These are phyloP conservation scores for Cutaneotrichosporon cavernicola DNA, from an alignment of 1,284 basidiomycete genomes.

Conservation along the genomic window DNA sequence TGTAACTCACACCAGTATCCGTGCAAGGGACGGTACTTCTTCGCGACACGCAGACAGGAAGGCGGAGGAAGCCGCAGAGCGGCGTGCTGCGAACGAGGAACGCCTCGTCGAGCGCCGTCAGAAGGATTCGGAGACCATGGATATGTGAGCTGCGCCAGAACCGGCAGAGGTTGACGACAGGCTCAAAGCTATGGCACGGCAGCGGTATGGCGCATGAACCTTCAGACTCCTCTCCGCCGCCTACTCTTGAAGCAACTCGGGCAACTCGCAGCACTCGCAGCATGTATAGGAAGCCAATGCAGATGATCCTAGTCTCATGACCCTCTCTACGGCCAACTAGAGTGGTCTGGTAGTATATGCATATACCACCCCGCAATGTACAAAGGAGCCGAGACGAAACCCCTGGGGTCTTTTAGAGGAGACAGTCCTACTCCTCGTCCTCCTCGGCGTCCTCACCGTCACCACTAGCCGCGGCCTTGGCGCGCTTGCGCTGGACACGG, in stretches of 20 bases:
- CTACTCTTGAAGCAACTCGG: not conserved
- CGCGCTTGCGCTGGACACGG: constrained; percentile 99
- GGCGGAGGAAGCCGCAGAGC: constrained; percentile 35
- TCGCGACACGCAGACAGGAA: constrained; percentile 41
- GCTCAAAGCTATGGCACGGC: constrained; percentile 46
- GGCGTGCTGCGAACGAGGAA: constrained; percentile 42
- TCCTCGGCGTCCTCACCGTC: constrained; percentile 85
- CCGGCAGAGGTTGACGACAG: constrained; percentile 19
- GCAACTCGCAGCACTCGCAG: not conserved
- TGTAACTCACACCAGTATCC: constrained; percentile 28
- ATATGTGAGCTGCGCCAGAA: constrained; percentile 40
- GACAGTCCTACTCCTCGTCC: constrained; percentile 60
- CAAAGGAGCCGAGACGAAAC: constrained; percentile 23
- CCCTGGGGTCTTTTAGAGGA: constrained; percentile 8
- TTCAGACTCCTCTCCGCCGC: not conserved
- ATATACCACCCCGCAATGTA: constrained; percentile 31
- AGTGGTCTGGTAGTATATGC: constrained; percentile 27
- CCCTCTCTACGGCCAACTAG: constrained; percentile 6
- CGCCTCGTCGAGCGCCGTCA: constrained; percentile 41
- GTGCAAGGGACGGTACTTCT: constrained; percentile 41
- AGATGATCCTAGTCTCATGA: not conserved
- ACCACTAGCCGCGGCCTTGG: constrained; percentile 85
- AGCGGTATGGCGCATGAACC: constrained; percentile 36
- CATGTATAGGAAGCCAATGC: not conserved
- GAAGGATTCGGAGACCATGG: constrained; percentile 51